phyloP scores from a whole-genome alignment of 495 filamentous ascomycete genomes.

The Aspergillus homomorphus region DNA sequence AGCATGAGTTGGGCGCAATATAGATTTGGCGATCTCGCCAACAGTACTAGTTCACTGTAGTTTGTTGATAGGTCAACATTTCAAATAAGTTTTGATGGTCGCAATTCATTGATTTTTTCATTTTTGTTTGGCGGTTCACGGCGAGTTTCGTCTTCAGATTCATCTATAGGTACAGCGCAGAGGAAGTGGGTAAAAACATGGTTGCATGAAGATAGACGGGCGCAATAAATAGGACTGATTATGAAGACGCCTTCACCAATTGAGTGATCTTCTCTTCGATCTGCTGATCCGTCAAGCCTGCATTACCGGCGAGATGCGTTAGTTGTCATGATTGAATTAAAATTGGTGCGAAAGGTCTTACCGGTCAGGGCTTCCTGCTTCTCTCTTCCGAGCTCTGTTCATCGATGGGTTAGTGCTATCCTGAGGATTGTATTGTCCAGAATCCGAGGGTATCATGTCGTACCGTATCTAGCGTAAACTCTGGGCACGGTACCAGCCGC shows the following conservation, averaged over 20 bases:
- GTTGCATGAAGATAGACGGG: conserved; percentile 31
- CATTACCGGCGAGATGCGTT: not conserved
- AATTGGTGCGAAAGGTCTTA: conserved; percentile 32
- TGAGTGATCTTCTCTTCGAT: conserved; percentile 85
- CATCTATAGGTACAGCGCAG: conserved; percentile 46
- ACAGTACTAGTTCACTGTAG: conserved; percentile 28
- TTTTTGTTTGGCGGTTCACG: conserved; percentile 1
- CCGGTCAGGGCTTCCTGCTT: conserved; percentile 78
- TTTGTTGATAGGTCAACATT: conserved; percentile 1
- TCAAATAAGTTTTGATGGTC: conserved; percentile 13
- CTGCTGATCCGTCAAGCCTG: conserved; percentile 84
- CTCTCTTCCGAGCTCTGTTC: conserved; percentile 80
- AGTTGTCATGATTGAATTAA: not conserved
- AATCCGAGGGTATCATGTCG: conserved; percentile 23
- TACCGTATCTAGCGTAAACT: conserved; percentile 93
- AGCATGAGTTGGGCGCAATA: conserved; percentile 74
- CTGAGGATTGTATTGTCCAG: not conserved
- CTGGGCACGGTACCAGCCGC: conserved; percentile 75
- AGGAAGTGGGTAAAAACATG: conserved; percentile 15
- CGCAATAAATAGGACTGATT: conserved; percentile 14
- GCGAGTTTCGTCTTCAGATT: conserved; percentile 26
- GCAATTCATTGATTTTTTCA: too few relatives aligned
- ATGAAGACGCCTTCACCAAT: conserved; percentile 65
- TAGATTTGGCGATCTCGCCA: conserved; percentile 62
- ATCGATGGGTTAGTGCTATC: conserved; percentile 8